Conservation (phyloP, 371 early-diverging fungal genomes). For the Mortierella sp. region DNA sequence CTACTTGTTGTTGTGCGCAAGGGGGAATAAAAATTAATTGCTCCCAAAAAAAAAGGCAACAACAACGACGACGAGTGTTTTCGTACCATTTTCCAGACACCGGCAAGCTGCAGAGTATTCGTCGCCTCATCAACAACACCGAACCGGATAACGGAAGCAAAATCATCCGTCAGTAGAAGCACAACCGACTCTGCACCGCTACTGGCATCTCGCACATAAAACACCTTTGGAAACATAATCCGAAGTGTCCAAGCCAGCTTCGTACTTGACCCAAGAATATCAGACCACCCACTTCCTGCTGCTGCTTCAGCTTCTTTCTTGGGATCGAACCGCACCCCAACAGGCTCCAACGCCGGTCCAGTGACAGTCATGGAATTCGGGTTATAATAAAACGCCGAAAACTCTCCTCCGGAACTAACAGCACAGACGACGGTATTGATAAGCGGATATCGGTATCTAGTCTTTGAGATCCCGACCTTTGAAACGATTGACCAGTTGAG, state of each 20-base stretch:
- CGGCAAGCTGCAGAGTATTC: not conserved
- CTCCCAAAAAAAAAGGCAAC: not conserved
- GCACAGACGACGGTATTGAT: not conserved
- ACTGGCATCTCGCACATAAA: not conserved
- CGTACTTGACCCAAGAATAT: not conserved
- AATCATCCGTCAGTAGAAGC: not conserved
- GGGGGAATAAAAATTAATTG: too few species aligned
- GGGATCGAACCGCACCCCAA: not conserved
- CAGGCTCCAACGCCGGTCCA: not conserved
- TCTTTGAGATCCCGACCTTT: not conserved
- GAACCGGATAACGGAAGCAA: not conserved
- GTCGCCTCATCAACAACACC: not conserved
- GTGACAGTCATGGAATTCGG: not conserved
- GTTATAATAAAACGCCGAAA: not conserved
- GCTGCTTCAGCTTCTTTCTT: not conserved
- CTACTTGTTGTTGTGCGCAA: not conserved
- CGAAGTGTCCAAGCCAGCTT: too few species aligned
- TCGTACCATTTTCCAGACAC: not conserved
- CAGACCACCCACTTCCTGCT: not conserved
- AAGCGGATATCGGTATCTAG: not conserved
- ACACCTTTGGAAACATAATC: not conserved
- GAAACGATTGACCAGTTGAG: not conserved
- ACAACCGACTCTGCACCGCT: not conserved
- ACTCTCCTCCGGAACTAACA: not conserved
- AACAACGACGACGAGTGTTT: not conserved